Evolutionary conservation across 2,329 filamentous ascomycete genomes (phyloP).

Genomic region (Sporothrix inflata): DNA sequence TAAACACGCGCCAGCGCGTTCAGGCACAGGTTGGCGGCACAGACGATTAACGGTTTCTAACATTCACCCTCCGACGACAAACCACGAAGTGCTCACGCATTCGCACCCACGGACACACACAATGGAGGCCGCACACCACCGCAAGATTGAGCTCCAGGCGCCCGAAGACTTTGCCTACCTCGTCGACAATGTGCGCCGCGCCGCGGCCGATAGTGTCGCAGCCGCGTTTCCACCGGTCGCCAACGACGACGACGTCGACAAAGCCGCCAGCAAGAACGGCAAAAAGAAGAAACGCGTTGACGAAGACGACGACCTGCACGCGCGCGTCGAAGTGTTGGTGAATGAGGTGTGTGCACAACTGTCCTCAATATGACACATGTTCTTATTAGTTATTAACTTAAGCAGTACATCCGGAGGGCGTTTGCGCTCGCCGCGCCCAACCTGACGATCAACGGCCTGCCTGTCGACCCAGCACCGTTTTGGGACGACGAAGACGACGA

Average conservation of each 20-base stretch:
- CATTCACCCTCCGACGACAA: neutral
- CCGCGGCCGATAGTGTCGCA: constrained; percentile 68
- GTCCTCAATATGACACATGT: neutral
- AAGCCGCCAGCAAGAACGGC: constrained; percentile 34
- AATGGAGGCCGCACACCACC: constrained; percentile 55
- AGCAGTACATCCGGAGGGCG: constrained; percentile 61
- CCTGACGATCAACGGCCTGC: constrained; percentile 65
- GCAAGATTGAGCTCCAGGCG: constrained; percentile 80
- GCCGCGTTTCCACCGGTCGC: constrained; percentile 69
- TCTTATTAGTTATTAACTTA: constrained; percentile 37
- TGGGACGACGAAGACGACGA: constrained; percentile 18
- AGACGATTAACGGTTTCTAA: neutral
- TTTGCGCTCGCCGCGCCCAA: constrained; percentile 63
- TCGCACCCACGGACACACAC: neutral
- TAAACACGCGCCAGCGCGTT: constrained; percentile 17
- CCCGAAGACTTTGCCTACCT: constrained; percentile 73
- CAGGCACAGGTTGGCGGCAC: neutral
- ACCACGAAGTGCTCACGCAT: neutral
- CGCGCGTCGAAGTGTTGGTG: constrained; percentile 62
- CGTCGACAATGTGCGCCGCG: constrained; percentile 68
- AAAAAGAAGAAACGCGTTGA: constrained; percentile 14
- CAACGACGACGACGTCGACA: constrained; percentile 39
- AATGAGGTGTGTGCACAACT: constrained; percentile 53
- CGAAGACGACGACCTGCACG: constrained; percentile 61
- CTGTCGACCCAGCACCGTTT: constrained; percentile 46